Percentiles rank a stretch among this genome's conserved stretches.
These are phyloP conservation scores for Saturnispora saitoi DNA, from an alignment of 805 yeast genomes.

Conservation along the genomic window DNA sequence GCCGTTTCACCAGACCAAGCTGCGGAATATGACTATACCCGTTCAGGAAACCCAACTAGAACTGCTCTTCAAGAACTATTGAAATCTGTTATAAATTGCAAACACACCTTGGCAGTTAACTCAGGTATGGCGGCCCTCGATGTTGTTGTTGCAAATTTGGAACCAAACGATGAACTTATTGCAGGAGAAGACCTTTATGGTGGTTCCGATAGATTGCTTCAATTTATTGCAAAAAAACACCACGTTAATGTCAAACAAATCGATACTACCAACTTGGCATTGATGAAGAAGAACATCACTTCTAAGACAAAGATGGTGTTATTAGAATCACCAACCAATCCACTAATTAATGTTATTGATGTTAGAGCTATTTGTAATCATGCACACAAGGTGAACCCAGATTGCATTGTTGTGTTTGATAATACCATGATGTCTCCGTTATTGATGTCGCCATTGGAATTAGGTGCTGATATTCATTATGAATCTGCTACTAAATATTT, in stretches of 20 bases:
- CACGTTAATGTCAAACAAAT: slow-evolving; percentile 63
- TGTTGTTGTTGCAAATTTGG: slow-evolving; percentile 57
- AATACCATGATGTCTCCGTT: slow-evolving; percentile 97
- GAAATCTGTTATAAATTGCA: slow-evolving; percentile 71
- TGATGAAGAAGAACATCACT: slow-evolving; percentile 49
- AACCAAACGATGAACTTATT: slow-evolving; percentile 82
- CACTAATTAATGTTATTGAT: slow-evolving; percentile 81
- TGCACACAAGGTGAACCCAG: slow-evolving; percentile 62
- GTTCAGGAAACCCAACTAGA: slow-evolving; percentile 93
- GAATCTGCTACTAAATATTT: slow-evolving; percentile 91
- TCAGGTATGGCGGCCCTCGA: slow-evolving; percentile 93
- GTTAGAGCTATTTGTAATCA: slow-evolving; percentile 54
- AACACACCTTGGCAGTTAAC: slow-evolving; percentile 69
- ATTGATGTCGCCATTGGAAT: slow-evolving; percentile 72
- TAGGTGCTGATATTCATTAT: slow-evolving; percentile 85
- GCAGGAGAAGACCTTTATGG: slow-evolving; percentile 96
- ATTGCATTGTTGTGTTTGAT: slow-evolving; percentile 73
- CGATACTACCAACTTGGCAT: slow-evolving; percentile 68
- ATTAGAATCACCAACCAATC: slow-evolving; percentile 90
- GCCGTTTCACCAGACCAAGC: slow-evolving; percentile 54
- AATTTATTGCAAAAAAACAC: slow-evolving; percentile 56
- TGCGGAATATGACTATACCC: slow-evolving; percentile 66
- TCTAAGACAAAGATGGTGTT: slow-evolving; percentile 65
- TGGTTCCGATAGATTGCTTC: slow-evolving; percentile 81
- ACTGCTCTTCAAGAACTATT: slow-evolving; percentile 70